Percentiles rank a stretch among this genome's conserved stretches.
These are phyloP conservation scores for Russula dissimulans DNA, from an alignment of 768 basidiomycete genomes.

Conservation along the genomic window DNA sequence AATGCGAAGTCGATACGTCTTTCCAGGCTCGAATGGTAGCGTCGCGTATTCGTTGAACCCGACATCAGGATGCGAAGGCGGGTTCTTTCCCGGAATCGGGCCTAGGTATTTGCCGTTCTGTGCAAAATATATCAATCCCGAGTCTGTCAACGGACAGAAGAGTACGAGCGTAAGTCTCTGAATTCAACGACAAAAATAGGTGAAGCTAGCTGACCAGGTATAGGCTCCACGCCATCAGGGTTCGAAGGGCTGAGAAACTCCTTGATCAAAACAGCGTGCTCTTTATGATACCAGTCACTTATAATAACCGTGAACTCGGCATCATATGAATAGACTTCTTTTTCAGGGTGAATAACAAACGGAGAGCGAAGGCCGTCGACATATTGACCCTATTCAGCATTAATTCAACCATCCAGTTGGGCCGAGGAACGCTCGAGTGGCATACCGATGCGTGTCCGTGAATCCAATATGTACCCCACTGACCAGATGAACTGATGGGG, in stretches of 20 bases:
- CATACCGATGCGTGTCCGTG: slow-evolving; percentile 55
- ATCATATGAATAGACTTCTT: slow-evolving; percentile 68
- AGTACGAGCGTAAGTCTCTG: neutral
- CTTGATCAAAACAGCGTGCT: slow-evolving; percentile 53
- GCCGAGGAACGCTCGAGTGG: neutral
- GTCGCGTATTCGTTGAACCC: slow-evolving; percentile 86
- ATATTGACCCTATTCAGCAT: slow-evolving; percentile 60
- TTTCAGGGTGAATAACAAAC: slow-evolving; percentile 60
- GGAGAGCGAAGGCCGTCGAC: slow-evolving; percentile 90
- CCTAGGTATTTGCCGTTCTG: slow-evolving; percentile 65
- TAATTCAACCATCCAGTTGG: neutral
- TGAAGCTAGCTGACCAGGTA: slow-evolving; percentile 47
- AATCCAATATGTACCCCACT: slow-evolving; percentile 78
- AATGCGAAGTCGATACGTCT: slow-evolving; percentile 83
- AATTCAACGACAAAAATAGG: neutral
- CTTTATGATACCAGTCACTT: slow-evolving; percentile 87
- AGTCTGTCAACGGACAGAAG: slow-evolving; percentile 36
- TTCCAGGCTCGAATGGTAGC: slow-evolving; percentile 75
- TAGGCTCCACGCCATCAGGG: slow-evolving; percentile 80
- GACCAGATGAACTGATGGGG: slow-evolving; percentile 54
- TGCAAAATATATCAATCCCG: slow-evolving; percentile 76
- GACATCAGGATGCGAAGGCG: slow-evolving; percentile 39
- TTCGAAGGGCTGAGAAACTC: slow-evolving; percentile 64
- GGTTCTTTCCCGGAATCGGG: slow-evolving; percentile 42
- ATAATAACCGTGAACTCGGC: slow-evolving; percentile 83